Conservation (phyloP, 1,284 basidiomycete genomes). For the Microbotryomycetes sp. region DNA sequence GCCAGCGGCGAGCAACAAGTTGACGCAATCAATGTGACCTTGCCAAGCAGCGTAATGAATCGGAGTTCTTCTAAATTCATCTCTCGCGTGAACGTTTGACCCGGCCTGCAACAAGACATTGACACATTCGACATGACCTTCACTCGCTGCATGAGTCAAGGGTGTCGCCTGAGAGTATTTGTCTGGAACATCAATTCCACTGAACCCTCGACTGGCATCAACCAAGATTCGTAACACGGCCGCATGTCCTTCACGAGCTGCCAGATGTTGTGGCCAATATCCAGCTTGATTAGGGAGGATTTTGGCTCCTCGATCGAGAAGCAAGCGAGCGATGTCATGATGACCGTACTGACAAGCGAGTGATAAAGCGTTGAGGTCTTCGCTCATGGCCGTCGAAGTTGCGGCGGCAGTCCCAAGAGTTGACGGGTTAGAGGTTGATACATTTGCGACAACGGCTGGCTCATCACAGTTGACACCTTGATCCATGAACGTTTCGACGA, state of each 20-base stretch:
- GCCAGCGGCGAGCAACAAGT: slow-evolving; percentile 59
- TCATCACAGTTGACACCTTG: slow-evolving; percentile 52
- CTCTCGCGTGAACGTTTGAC: slow-evolving; percentile 63
- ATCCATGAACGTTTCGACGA: slow-evolving; percentile 65
- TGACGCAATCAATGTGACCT: slow-evolving; percentile 75
- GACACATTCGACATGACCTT: slow-evolving; percentile 74
- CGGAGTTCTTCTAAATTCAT: slow-evolving; percentile 80
- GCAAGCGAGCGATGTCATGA: slow-evolving; percentile 68
- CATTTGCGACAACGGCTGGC: too few relatives aligned
- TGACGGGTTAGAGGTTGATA: too few relatives aligned
- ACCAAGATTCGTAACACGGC: slow-evolving; percentile 77
- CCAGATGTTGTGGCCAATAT: slow-evolving; percentile 94
- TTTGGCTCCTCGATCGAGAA: slow-evolving; percentile 70
- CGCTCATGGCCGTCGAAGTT: slow-evolving; percentile 40
- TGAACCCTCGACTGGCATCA: slow-evolving; percentile 49
- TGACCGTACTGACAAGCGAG: slow-evolving; percentile 88
- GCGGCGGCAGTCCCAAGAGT: slow-evolving; percentile 53
- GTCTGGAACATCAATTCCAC: slow-evolving; percentile 73
- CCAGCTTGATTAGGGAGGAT: slow-evolving; percentile 86
- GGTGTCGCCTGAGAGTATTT: slow-evolving; percentile 99
- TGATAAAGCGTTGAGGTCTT: slow-evolving; percentile 77
- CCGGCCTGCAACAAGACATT: slow-evolving; percentile 70
- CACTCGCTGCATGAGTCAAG: slow-evolving; percentile 87
- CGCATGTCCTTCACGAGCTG: slow-evolving; percentile 87
- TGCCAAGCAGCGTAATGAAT: slow-evolving; percentile 98